Percentiles rank a stretch among this genome's conserved stretches.
Evolutionary conservation across 768 basidiomycete genomes (phyloP).

Genomic region (Mycena polygramma): DNA sequence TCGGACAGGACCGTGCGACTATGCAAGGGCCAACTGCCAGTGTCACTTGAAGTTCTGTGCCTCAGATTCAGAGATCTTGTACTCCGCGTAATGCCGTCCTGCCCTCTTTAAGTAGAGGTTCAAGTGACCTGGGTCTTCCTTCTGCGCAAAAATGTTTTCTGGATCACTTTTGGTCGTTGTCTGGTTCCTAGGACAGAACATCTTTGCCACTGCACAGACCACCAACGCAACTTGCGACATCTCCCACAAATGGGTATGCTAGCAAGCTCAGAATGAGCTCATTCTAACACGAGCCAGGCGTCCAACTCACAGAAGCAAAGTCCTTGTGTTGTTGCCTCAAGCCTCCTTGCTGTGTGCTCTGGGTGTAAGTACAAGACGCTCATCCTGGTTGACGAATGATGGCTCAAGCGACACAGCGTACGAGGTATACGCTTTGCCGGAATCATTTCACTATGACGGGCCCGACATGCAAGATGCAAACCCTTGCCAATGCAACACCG

Average conservation of each 20-base stretch:
- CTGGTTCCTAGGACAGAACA: constrained; percentile 36
- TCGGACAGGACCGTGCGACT: constrained; percentile 26
- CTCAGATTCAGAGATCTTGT: constrained; percentile 19
- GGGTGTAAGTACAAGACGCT: constrained; percentile 39
- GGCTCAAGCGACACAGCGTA: constrained; percentile 44
- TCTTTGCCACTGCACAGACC: constrained; percentile 47
- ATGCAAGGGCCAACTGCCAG: constrained; percentile 38
- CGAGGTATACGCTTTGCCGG: constrained; percentile 44
- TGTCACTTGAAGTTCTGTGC: constrained; percentile 30
- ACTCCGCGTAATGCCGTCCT: constrained; percentile 15
- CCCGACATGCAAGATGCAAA: constrained; percentile 44
- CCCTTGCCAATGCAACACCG: constrained; percentile 58
- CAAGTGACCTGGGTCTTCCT: neutral
- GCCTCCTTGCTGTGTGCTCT: constrained; percentile 50
- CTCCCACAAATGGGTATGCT: constrained; percentile 57
- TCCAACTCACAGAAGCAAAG: constrained; percentile 61
- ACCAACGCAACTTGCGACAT: constrained; percentile 56
- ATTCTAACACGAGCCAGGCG: constrained; percentile 43
- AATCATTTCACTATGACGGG: constrained; percentile 41
- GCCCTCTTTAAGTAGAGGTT: constrained; percentile 15
- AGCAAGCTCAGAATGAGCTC: neutral
- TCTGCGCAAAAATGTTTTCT: constrained; percentile 24
- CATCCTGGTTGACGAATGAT: neutral
- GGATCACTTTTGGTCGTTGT: constrained; percentile 34
- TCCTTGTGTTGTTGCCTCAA: constrained; percentile 50